A percentile compares a stretch with the other conserved stretches of the same genome.
phyloP scores from a whole-genome alignment of 345 rosid genomes.

The Cardamine occulta region DNA sequence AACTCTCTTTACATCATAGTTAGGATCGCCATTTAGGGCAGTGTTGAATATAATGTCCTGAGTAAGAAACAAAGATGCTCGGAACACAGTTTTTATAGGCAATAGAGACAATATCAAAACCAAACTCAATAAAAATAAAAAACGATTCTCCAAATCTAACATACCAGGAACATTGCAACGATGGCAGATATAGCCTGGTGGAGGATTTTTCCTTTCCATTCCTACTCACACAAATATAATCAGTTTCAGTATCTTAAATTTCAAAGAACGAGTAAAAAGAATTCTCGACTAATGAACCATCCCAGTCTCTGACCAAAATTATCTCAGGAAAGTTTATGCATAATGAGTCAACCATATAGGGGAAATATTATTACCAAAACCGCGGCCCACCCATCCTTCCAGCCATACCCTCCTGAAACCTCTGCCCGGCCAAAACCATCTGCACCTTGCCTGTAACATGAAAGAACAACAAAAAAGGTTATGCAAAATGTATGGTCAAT shows the following conservation, averaged over 20 bases:
- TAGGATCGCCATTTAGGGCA: conserved; percentile 97
- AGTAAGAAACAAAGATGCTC: conserved; percentile 19
- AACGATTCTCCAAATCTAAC: conserved; percentile 14
- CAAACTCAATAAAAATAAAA: background rate
- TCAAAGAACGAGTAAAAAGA: background rate
- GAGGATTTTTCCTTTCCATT: conserved; percentile 88
- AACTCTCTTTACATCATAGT: conserved; percentile 80
- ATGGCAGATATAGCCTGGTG: conserved; percentile 94
- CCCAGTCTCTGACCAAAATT: background rate
- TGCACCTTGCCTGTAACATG: conserved; percentile 67
- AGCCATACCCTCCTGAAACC: conserved; percentile 80
- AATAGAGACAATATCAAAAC: background rate
- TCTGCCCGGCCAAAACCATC: conserved; percentile 83
- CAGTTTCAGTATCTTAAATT: conserved; percentile 9
- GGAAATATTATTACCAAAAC: conserved; percentile 67
- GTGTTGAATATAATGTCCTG: conserved; percentile 99
- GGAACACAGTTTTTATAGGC: conserved; percentile 4
- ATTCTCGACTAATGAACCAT: conserved; percentile 2
- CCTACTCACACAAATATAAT: conserved; percentile 48
- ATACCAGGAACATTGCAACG: conserved; percentile 94
- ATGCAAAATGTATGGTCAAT: background rate
- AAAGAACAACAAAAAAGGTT: conserved; percentile 16
- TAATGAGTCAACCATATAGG: background rate
- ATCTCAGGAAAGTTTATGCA: background rate
- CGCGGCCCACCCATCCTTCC: conserved; percentile 93